Conservation (phyloP, 225 moss, liverwort and hornwort species). For the Takakia lepidozioides region DNA sequence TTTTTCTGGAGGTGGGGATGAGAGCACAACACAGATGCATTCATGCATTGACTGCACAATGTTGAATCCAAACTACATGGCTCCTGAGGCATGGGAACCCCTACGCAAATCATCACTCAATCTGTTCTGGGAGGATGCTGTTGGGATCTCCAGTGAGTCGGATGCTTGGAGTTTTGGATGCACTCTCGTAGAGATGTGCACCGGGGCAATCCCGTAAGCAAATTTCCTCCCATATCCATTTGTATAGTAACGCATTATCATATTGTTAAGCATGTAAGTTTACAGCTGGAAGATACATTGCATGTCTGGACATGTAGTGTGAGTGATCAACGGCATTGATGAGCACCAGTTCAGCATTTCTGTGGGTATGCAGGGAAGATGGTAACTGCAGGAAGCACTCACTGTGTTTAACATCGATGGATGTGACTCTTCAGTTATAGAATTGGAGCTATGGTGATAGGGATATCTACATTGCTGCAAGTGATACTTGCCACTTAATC, state of each 20-base stretch:
- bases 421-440: too few species aligned
- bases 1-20: constrained; percentile 14
- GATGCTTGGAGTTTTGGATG: constrained; percentile 54
- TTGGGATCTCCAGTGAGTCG: constrained; percentile 39
- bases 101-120: constrained; percentile 39
- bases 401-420: too few species aligned
- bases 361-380: too few species aligned
- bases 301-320: too few species aligned
- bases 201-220: constrained; percentile 41
- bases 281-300: too few species aligned
- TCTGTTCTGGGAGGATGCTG: constrained; percentile 44
- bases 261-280: background rate
- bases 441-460: too few species aligned
- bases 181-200: constrained; percentile 49
- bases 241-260: background rate
- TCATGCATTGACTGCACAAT: constrained; percentile 44
- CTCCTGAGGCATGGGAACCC: constrained; percentile 50
- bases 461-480: too few species aligned
- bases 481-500: too few species aligned
- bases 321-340: too few species aligned
- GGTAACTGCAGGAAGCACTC: too few species aligned
- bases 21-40: constrained; percentile 17
- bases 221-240: background rate
- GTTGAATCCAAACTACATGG: constrained; percentile 39
- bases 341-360: too few species aligned